These are phyloP conservation scores for Trametes elegans DNA, from an alignment of 768 basidiomycete species.

Conservation along the genomic window DNA sequence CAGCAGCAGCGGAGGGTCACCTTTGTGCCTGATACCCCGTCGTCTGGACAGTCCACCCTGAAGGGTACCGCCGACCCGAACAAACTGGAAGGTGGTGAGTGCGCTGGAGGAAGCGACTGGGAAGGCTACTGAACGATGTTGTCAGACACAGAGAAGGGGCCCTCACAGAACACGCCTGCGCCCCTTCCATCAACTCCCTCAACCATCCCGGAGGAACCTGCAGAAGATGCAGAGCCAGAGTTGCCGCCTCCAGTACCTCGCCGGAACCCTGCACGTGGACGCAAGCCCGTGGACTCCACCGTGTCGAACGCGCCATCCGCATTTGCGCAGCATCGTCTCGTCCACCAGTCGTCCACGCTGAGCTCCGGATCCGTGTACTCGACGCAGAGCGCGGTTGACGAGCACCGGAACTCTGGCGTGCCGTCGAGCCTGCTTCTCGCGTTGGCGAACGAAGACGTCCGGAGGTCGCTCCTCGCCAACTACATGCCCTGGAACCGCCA, in stretches of 20 bases:
- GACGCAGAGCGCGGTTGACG: slow-evolving; percentile 36
- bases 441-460: slow-evolving; percentile 28
- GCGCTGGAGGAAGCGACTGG: neutral
- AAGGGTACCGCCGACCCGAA: slow-evolving; percentile 3
- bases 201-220: neutral
- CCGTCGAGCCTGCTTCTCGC: slow-evolving; percentile 38
- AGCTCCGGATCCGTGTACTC: slow-evolving; percentile 38
- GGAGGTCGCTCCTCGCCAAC: slow-evolving; percentile 23
- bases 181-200: neutral
- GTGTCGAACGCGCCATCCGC: slow-evolving; percentile 2
- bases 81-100: neutral
- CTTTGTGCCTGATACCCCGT: slow-evolving; percentile 31
- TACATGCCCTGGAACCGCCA: slow-evolving; percentile 22
- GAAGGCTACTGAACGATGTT: neutral
- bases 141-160: slow-evolving; percentile 8
- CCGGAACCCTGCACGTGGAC: slow-evolving; percentile 1
- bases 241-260: slow-evolving; percentile 14
- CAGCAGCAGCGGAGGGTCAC: slow-evolving; percentile 38
- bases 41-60: slow-evolving; percentile 16
- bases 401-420: slow-evolving; percentile 27
- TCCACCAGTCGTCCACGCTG: slow-evolving; percentile 30
- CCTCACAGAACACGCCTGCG: neutral
- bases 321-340: slow-evolving; percentile 8
- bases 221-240: neutral
- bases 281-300: neutral